Evolutionary conservation across 352 stramenopile genomes (phyloP).

Genomic region (Phytophthora macrochlamydospora): DNA sequence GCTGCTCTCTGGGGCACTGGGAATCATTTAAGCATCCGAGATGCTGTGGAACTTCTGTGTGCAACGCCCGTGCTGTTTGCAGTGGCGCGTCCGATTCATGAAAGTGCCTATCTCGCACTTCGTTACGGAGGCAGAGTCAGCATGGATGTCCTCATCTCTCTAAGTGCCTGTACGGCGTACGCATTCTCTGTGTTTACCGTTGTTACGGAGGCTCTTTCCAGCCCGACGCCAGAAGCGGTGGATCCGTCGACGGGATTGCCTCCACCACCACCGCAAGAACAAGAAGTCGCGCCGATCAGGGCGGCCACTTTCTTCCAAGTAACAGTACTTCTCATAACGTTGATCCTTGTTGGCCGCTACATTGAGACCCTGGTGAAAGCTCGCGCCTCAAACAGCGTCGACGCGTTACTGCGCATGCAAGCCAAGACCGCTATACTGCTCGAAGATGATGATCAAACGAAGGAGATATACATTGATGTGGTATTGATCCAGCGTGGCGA

Average conservation of each 20-base stretch:
- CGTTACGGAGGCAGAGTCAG: slow-evolving; percentile 67
- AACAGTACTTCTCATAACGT: slow-evolving; percentile 64
- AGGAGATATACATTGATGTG: slow-evolving; percentile 79
- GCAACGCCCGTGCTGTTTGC: slow-evolving; percentile 71
- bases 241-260: slow-evolving; percentile 12
- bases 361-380: slow-evolving; percentile 79
- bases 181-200: slow-evolving; percentile 59
- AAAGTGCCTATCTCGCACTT: slow-evolving; percentile 65
- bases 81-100: slow-evolving; percentile 70
- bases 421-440: slow-evolving; percentile 91
- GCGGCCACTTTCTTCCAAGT: slow-evolving; percentile 80
- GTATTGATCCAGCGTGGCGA: slow-evolving; percentile 78
- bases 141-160: slow-evolving; percentile 82
- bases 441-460: slow-evolving; percentile 37
- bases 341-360: slow-evolving; percentile 78
- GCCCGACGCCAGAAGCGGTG: slow-evolving; percentile 6
- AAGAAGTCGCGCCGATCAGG: slow-evolving; percentile 18
- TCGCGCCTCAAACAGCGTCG: slow-evolving; percentile 70
- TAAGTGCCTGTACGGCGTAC: slow-evolving; percentile 74
- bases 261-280: slow-evolving; percentile 9
- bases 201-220: slow-evolving; percentile 16
- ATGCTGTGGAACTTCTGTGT: slow-evolving; percentile 62
- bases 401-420: slow-evolving; percentile 70
- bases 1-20: slow-evolving; percentile 31
- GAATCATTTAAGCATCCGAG: slow-evolving; percentile 43